A percentile compares a stretch with the other conserved stretches of the same genome.
phyloP scores from a whole-genome alignment of 2,329 filamentous ascomycete genomes.

The Orbilia javanica region DNA sequence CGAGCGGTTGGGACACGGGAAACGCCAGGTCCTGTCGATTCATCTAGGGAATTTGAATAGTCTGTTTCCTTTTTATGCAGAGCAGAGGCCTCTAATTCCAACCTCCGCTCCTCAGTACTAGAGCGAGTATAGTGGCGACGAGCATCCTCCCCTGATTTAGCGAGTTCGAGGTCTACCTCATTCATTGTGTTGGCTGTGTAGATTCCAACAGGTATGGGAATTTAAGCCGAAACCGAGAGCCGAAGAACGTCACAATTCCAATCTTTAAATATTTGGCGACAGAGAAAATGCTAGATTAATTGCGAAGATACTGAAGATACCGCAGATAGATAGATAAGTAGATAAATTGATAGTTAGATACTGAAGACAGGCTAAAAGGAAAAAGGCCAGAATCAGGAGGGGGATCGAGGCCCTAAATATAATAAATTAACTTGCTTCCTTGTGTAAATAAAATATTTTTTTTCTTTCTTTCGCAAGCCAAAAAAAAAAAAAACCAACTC shows the following conservation, averaged over 20 bases:
- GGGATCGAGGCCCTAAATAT: conserved; percentile 54
- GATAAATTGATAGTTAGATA: conserved; percentile 7
- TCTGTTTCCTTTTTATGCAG: conserved; percentile 30
- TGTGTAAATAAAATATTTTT: conserved; percentile 6
- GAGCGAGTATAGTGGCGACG: conserved; percentile 19
- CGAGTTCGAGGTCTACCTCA: conserved; percentile 48
- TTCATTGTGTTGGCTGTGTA: conserved; percentile 43
- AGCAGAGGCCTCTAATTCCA: conserved; percentile 41
- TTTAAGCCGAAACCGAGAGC: conserved; percentile 28
- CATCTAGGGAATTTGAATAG: conserved; percentile 31
- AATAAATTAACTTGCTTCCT: conserved; percentile 36
- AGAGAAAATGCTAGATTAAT: background rate
- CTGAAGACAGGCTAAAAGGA: conserved; percentile 14
- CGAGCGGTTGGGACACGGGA: conserved; percentile 37
- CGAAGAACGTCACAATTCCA: too few relatives aligned
- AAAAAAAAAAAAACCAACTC: conserved; percentile 38
- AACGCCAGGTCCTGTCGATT: conserved; percentile 29
- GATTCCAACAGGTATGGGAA: background rate
- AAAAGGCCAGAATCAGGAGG: conserved; percentile 23
- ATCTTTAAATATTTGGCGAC: background rate
- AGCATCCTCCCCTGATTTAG: conserved; percentile 47
- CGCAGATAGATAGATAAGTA: background rate
- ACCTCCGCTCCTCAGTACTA: conserved; percentile 7
- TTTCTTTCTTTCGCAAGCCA: conserved; percentile 41
- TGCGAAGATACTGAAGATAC: background rate